These are phyloP conservation scores for Podospora anserina DNA, from an alignment of 495 filamentous ascomycete genomes.

Conservation along the genomic window DNA sequence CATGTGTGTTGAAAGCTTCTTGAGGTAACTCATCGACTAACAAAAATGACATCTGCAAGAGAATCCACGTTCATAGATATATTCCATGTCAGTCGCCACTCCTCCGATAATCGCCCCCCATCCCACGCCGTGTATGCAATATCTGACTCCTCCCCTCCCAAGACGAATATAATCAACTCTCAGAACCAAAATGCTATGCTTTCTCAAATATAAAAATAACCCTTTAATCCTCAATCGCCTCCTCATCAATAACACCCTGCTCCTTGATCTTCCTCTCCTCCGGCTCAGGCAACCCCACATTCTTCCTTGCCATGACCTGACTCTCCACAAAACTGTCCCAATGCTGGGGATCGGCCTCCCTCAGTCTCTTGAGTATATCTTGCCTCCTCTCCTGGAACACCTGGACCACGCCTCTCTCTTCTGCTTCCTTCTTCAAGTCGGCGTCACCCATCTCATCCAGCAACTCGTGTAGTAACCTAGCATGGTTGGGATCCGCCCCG, in stretches of 20 bases:
- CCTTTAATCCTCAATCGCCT: constrained; percentile 3
- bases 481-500: constrained; percentile 53
- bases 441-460: constrained; percentile 64
- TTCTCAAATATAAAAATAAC: neutral
- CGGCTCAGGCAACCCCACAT: constrained; percentile 33
- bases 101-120: neutral
- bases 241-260: neutral
- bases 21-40: neutral
- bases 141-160: neutral
- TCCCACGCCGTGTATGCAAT: neutral
- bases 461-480: constrained; percentile 55
- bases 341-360: constrained; percentile 55
- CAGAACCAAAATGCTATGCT: neutral
- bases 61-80: no score
- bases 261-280: neutral
- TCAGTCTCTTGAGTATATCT: constrained; percentile 48
- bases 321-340: constrained; percentile 65
- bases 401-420: constrained; percentile 53
- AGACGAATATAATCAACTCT: neutral
- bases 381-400: constrained; percentile 57
- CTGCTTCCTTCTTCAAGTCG: constrained; percentile 53
- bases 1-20: no score
- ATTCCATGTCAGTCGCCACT: neutral
- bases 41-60: no score
- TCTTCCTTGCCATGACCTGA: constrained; percentile 63